Percentiles rank a stretch among this genome's conserved stretches.
These are phyloP conservation scores for Dryadomyces quercus-mongolicae DNA, from an alignment of 2,329 filamentous ascomycete species.

Conservation along the genomic window DNA sequence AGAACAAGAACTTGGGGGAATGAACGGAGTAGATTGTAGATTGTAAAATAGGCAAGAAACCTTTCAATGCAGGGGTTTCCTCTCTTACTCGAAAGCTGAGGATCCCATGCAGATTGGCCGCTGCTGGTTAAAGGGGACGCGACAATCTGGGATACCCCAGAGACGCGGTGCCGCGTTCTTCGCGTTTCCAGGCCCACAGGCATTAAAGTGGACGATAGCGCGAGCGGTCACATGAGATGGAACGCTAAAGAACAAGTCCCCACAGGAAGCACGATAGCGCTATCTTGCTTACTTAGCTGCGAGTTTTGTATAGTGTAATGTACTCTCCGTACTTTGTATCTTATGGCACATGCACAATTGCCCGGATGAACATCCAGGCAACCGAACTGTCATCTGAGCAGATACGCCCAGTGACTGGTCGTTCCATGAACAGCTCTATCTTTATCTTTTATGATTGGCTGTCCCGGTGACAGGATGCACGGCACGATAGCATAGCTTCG, in stretches of 20 bases:
- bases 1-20: no score
- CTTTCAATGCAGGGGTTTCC: no score
- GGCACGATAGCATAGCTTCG: not conserved
- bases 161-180: conserved; percentile 6
- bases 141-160: not conserved
- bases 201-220: not conserved
- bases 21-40: no score
- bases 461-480: not conserved
- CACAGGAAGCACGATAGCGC: not conserved
- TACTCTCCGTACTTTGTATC: no score
- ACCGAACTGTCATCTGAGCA: not conserved
- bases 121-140: not conserved
- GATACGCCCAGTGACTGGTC: not conserved
- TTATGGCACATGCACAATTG: not conserved
- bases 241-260: not conserved
- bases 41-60: no score
- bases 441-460: not conserved
- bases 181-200: conserved; percentile 1
- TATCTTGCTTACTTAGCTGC: not conserved
- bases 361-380: not conserved
- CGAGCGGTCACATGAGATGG: not conserved
- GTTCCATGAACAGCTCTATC: not conserved
- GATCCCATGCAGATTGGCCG: not conserved
- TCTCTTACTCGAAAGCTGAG: no score
- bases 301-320: not conserved